These are phyloP conservation scores for Cicer yamashitae DNA, from an alignment of 306 rosid species.

Conservation along the genomic window DNA sequence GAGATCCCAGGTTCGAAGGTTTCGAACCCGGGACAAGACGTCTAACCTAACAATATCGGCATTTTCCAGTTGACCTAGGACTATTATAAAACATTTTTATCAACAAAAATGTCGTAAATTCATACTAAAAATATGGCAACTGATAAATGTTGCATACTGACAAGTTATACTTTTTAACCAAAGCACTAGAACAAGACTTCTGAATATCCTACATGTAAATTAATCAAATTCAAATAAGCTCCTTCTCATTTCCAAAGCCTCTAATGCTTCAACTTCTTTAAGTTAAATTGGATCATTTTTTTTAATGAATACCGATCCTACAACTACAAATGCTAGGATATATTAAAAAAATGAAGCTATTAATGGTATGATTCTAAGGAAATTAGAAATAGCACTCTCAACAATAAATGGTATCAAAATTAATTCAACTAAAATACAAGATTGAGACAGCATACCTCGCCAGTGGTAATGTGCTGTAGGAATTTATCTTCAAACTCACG, in stretches of 20 bases:
- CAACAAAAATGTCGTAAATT: not conserved
- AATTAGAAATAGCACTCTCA: constrained; percentile 14
- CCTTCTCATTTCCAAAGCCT: constrained; percentile 23
- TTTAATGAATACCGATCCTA: not conserved
- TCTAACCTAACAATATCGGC: no score
- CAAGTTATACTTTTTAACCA: constrained; percentile 11
- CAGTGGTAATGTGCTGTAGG: constrained; percentile 84
- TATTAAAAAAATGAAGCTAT: not conserved
- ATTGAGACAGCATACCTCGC: constrained; percentile 74
- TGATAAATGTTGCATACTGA: constrained; percentile 15
- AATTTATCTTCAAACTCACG: constrained; percentile 99
- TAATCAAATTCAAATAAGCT: constrained; percentile 31
- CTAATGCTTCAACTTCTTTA: not conserved
- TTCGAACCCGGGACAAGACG: no score
- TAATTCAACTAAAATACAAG: constrained; percentile 18
- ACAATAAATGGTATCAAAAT: constrained; percentile 27
- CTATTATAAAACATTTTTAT: not conserved
- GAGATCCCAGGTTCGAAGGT: no score
- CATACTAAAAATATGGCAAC: not conserved
- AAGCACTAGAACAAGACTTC: constrained; percentile 18
- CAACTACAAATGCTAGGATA: constrained; percentile 17
- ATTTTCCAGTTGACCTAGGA: no score
- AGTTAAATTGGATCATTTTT: constrained; percentile 1
- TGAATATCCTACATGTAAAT: constrained; percentile 30
- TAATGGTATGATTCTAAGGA: not conserved